Conservation (phyloP, 2,329 filamentous ascomycete species). For the Nemania sp. region DNA sequence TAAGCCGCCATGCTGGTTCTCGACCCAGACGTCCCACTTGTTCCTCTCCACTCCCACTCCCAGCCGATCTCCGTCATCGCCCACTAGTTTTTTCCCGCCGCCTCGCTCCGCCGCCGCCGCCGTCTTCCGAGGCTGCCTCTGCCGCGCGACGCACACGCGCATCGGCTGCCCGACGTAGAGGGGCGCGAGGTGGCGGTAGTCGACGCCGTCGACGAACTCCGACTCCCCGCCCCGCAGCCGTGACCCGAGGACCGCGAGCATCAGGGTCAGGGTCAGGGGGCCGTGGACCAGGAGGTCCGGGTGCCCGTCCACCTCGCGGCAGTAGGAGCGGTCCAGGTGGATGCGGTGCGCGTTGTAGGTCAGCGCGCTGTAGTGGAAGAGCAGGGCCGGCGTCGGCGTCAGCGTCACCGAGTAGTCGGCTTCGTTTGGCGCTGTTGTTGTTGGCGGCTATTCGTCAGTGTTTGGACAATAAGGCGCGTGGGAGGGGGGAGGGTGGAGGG, state of each 20-base stretch:
- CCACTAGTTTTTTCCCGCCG: conserved; percentile 16
- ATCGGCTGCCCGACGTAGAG: conserved; percentile 76
- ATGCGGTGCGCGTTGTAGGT: conserved; percentile 93
- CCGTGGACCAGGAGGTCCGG: conserved; percentile 81
- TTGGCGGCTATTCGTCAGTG: not conserved
- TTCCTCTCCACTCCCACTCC: conserved; percentile 36
- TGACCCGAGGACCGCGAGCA: conserved; percentile 68
- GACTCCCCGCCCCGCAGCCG: conserved; percentile 42
- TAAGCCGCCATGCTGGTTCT: conserved; percentile 63
- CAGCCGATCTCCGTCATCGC: not conserved
- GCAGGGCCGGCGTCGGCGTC: conserved; percentile 68
- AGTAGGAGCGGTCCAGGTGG: conserved; percentile 78
- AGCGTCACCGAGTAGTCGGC: conserved; percentile 54
- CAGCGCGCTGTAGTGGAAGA: conserved; percentile 90
- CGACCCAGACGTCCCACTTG: conserved; percentile 68
- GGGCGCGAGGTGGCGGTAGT: conserved; percentile 82
- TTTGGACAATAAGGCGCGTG: not conserved
- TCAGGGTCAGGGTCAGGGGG: conserved; percentile 76
- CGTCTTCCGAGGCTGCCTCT: conserved; percentile 32
- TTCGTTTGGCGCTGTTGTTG: conserved; percentile 36
- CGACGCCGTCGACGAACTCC: conserved; percentile 57
- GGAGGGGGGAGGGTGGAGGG: no score
- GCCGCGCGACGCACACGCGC: conserved; percentile 67
- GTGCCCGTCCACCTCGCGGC: conserved; percentile 73
- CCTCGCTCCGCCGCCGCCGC: conserved; percentile 40